Base-by-base conservation (phyloP, 2,329 filamentous ascomycete genomes). In the Zopfia rhizophila region DNA sequence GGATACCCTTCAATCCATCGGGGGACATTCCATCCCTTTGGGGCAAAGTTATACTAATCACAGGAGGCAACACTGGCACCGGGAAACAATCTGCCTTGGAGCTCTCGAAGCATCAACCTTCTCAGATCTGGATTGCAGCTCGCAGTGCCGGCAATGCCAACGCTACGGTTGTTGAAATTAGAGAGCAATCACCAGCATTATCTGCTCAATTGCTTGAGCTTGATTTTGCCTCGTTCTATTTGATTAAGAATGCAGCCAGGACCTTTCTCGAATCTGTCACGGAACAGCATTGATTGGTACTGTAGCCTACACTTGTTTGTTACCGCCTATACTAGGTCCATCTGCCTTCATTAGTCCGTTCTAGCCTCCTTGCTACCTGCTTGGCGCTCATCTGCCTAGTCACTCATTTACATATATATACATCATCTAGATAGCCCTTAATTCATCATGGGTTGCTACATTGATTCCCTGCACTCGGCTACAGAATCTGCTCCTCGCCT, bases 61-160 rank as follows among this genome's bases (percentile, higher is more conserved):
- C 60, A 3, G 61, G 60, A 3, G 58, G 70, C 24, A 78, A 74
- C 38, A 59, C 58, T 16, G 77, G 76, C 5, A 61, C 79, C 2
- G 76, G 77, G n/a, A 70, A 70, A 37, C 65, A 73, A 47, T 64
- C 70, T 5, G 58, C 75, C 16, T 56, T 68, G 18, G 64, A 70
- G n/a, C 63, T 77, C 8, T 65, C 70, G 7, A 65, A 67, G 19
- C 74, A 77, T 55, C 61, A 67, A 4, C 75, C 75, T 7, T 41
- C 52, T 3, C 55, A 68, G 2, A 71, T 80, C 35, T 75, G 69
- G 53, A 61, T 80, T 37, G 67, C 66, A 16, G 69, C 71, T 2
- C 68, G 75, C 24, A 72, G 58, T n/a, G 45, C 54, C 7, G 53
- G 53, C 17, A 70, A 67, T 32, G 71, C 68, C 19, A 47, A 65